Base-by-base conservation (phyloP, 1,284 basidiomycete genomes). In the Puccinia sorghi region DNA sequence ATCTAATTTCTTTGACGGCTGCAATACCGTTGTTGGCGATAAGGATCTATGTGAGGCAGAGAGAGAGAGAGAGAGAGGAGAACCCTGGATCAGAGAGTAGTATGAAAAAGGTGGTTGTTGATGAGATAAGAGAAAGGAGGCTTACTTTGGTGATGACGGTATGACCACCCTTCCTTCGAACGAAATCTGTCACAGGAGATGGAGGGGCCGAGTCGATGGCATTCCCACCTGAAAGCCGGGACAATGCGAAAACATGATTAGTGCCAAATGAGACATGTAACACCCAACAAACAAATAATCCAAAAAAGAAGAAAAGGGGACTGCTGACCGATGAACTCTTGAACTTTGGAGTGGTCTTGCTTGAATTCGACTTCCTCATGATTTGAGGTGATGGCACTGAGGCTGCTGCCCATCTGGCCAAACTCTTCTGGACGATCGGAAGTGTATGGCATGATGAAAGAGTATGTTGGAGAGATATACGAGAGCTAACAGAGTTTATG, bases 11-110 rank as follows among this genome's bases (percentile, higher is more conserved):
- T 86, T 99, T 99, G 73, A 99, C 97, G 79, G 96, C 97, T 71
- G 95, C 97, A 84, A 99, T 99, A 89, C 93, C 94, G 85, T 97
- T 97, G 86, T 97, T 97, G 81, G 94, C 94, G 85, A 97, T 97
- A 83, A 97, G 90, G 82, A 97, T 91, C 94, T 95, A 82, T 25
- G 64, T n/a, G n/a, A n/a, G n/a, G n/a, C n/a, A n/a, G n/a, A n/a
- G n/a, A n/a, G n/a, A n/a, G n/a, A n/a, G n/a, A n/a, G n/a, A n/a
- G 73, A 64, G 39, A 46, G 12, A 43, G 50, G 56, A 20, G 46
- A 22, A 54, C 25, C 50, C 78, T 59, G 22, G 27, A 74, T 25
- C 32, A 22, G 15, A 25, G 15, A 64, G 39, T 22, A 41, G 22
- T 9, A 50, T 37, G 64, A 81, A 13, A 27, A 48, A n/a, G n/a